Evolutionary conservation across 768 basidiomycete species (phyloP).

Genomic region (Boletus pseudo-olivaceus): DNA sequence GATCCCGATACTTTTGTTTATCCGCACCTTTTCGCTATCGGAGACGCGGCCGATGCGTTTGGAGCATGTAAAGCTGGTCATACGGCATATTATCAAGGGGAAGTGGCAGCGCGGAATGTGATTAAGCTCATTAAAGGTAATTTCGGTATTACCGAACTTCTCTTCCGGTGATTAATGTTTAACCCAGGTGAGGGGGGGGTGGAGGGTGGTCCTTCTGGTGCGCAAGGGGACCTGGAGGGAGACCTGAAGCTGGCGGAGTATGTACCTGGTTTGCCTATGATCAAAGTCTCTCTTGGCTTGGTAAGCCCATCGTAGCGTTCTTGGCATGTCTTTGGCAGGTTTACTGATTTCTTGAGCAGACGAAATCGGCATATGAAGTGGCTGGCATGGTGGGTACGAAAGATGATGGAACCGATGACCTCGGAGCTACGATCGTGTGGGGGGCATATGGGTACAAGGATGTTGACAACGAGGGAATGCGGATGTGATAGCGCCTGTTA

Average conservation of each 20-base stretch:
- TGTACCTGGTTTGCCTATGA: conserved; percentile 45
- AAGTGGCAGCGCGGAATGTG: conserved; percentile 55
- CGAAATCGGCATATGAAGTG: conserved; percentile 45
- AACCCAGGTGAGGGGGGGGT: neutral
- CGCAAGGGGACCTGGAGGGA: neutral
- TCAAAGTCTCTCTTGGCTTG: conserved; percentile 62
- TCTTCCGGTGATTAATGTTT: neutral
- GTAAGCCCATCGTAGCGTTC: conserved; percentile 31
- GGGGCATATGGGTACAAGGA: conserved; percentile 40
- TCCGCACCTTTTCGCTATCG: conserved; percentile 57
- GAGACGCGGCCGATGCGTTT: conserved; percentile 63
- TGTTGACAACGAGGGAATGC: conserved; percentile 27
- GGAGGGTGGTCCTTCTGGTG: neutral
- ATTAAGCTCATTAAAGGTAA: conserved; percentile 39
- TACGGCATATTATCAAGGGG: conserved; percentile 49
- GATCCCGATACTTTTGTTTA: conserved; percentile 24
- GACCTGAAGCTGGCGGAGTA: conserved; percentile 40
- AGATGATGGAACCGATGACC: conserved; percentile 43
- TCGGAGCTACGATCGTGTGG: conserved; percentile 49
- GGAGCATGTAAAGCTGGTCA: conserved; percentile 61
- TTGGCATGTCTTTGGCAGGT: neutral
- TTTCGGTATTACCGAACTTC: neutral
- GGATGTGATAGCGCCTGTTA: neutral
- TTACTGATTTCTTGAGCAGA: conserved; percentile 22
- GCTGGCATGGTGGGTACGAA: conserved; percentile 43